phyloP scores from a whole-genome alignment of 2,329 filamentous ascomycete genomes.

The Chaetomiaceae sp. region DNA sequence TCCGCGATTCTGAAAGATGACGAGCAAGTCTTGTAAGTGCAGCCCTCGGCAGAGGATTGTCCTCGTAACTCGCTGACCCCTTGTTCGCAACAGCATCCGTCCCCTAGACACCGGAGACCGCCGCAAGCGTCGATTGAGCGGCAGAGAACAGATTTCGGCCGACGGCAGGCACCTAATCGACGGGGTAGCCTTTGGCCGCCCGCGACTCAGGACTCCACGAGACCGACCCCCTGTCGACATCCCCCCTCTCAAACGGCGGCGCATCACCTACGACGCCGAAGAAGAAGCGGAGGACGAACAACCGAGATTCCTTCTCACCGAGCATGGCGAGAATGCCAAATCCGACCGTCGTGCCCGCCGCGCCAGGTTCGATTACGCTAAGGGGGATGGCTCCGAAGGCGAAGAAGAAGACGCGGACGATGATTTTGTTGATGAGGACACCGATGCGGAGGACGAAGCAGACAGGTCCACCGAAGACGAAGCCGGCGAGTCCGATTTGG shows the following conservation, averaged over 20 bases:
- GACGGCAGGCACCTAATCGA: slow-evolving; percentile 81
- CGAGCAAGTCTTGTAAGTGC: slow-evolving; percentile 70
- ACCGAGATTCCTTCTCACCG: slow-evolving; percentile 24
- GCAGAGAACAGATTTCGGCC: slow-evolving; percentile 73
- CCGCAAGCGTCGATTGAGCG: slow-evolving; percentile 65
- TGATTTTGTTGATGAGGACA: slow-evolving; percentile 18
- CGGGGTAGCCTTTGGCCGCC: slow-evolving; percentile 77
- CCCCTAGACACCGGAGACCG: slow-evolving; percentile 72
- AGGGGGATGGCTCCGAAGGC: slow-evolving; percentile 19
- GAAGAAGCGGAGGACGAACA: slow-evolving; percentile 39
- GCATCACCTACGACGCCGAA: slow-evolving; percentile 41
- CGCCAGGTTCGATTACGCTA: slow-evolving; percentile 33
- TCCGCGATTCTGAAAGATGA: slow-evolving; percentile 70
- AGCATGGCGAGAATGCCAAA: slow-evolving; percentile 32
- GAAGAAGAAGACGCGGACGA: slow-evolving; percentile 12
- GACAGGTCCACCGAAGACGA: slow-evolving; percentile 25
- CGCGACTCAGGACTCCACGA: slow-evolving; percentile 56
- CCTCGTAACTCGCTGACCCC: not conserved
- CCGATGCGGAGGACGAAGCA: slow-evolving; percentile 14
- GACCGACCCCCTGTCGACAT: slow-evolving; percentile 65
- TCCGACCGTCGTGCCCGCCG: slow-evolving; percentile 26
- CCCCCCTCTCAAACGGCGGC: slow-evolving; percentile 66
- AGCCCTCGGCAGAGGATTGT: slow-evolving; percentile 19
- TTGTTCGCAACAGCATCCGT: slow-evolving; percentile 57
- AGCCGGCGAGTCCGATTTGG: slow-evolving; percentile 18